phyloP scores from a whole-genome alignment of 2,329 filamentous ascomycete species.

The Verticillium longisporum region DNA sequence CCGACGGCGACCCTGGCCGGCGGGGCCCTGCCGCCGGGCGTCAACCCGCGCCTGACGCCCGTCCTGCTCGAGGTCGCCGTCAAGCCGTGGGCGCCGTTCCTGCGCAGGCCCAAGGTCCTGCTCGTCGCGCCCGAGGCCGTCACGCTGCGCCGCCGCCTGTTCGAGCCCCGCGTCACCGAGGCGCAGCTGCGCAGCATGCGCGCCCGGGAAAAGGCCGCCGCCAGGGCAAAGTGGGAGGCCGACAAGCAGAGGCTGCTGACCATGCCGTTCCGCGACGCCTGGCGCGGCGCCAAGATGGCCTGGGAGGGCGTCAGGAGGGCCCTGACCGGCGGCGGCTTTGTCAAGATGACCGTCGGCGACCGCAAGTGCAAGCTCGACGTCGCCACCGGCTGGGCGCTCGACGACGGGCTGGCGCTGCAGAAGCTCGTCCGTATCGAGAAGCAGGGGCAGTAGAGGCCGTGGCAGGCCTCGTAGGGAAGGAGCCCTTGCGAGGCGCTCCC shows the following conservation, averaged over 20 bases:
- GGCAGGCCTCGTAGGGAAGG: not conserved
- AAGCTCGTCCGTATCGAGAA: slow-evolving; percentile 34
- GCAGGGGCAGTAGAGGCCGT: not conserved
- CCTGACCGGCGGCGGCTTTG: slow-evolving; percentile 51
- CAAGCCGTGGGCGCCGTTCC: slow-evolving; percentile 41
- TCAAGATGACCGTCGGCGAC: slow-evolving; percentile 39
- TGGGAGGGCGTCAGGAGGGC: slow-evolving; percentile 41
- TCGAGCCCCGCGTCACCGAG: slow-evolving; percentile 12
- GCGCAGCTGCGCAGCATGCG: slow-evolving; percentile 20
- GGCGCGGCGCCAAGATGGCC: slow-evolving; percentile 30
- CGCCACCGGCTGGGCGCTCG: slow-evolving; percentile 49
- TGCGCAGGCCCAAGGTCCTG: slow-evolving; percentile 32
- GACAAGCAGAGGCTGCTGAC: slow-evolving; percentile 51
- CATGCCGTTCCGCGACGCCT: slow-evolving; percentile 46
- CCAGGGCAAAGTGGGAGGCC: slow-evolving; percentile 36
- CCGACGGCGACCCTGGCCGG: slow-evolving; percentile 21
- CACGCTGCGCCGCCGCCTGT: slow-evolving; percentile 28
- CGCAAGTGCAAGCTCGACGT: slow-evolving; percentile 52
- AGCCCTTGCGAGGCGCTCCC: not conserved
- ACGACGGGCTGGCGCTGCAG: slow-evolving; percentile 52
- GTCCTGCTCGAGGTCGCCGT: slow-evolving; percentile 46
- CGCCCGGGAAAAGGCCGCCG: slow-evolving; percentile 28
- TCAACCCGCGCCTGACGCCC: slow-evolving; percentile 8
- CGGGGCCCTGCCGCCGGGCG: slow-evolving; percentile 5
- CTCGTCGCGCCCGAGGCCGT: slow-evolving; percentile 29